Conservation (phyloP, 2,329 filamentous ascomycete species). For the Aspergillus cejpii region DNA sequence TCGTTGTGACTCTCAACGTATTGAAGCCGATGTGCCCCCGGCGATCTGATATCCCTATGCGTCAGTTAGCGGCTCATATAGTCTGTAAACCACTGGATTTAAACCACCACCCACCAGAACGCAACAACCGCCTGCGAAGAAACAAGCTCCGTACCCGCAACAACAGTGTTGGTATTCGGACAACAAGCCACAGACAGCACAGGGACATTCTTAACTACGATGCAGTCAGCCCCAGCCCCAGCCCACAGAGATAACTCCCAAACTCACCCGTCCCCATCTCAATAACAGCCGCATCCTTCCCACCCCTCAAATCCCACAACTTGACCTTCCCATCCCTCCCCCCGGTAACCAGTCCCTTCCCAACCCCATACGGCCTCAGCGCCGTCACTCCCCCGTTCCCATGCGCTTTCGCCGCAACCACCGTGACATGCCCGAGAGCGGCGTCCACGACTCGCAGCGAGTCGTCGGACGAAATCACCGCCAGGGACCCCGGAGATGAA, state of each 20-base stretch:
- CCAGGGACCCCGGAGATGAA: conserved; percentile 28
- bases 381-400: conserved; percentile 34
- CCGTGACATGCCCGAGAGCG: conserved; percentile 27
- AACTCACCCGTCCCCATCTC: conserved; percentile 34
- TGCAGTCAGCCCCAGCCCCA: too few relatives aligned
- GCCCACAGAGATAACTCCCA: too few relatives aligned
- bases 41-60: conserved; percentile 41
- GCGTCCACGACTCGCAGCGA: conserved; percentile 40
- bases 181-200: conserved; percentile 50
- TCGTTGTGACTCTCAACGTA: conserved; percentile 49
- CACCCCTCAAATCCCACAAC: conserved; percentile 37
- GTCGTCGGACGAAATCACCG: conserved; percentile 43
- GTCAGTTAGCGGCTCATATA: conserved; percentile 23
- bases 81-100: background rate
- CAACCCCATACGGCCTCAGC: conserved; percentile 26
- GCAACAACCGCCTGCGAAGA: conserved; percentile 39
- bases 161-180: conserved; percentile 43
- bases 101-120: conserved; percentile 38
- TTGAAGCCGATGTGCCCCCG: conserved; percentile 31
- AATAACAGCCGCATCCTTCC: conserved; percentile 25
- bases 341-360: conserved; percentile 28
- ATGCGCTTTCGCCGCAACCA: conserved; percentile 28
- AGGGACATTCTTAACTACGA: conserved; percentile 45
- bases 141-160: conserved; percentile 51
- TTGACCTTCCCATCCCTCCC: conserved; percentile 40